Base-by-base conservation (phyloP, 1,139 yeast genomes). In the Scheffersomyces segobiensis region DNA sequence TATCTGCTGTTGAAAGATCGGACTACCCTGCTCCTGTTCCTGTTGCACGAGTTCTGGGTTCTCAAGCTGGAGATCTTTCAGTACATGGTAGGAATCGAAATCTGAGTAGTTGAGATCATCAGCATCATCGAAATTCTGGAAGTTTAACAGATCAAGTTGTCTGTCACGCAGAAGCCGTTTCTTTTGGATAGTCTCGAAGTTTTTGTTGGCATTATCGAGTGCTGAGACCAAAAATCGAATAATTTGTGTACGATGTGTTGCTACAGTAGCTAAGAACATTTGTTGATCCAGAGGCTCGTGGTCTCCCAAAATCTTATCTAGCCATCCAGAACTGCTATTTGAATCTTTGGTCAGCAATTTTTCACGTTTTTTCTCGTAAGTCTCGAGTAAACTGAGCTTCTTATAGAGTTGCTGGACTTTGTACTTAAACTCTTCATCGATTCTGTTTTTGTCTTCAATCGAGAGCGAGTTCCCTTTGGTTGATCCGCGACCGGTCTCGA, bases 1-100 rank as follows among this genome's bases (percentile, higher is more conserved):
- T 46, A 90, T 67, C 69, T 91, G 96, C 60, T 85, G 86, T 57
- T 85, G 87, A 0, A 87, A 68, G 22, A 87, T 70, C 53, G 68
- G 70, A 51, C 70, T 75, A 22, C 70, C 73, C 21, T 73, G 76
- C 26, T 64, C 69, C 4, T 58, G 62, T 19, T 55, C 58, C 6
- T 48, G 51, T n/a, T 39, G 32, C 17, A 49, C 52, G 54, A 26
- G 51, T 42, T 54, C 24, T 32, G 56, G 51, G 20, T 65, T 62
- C 42, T 65, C 63, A 5, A 66, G 55, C 42, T 68, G 75, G 10
- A 65, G 62, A 52, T 71, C 77, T 12, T 77, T 78, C n/a, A 63
- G 21, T 26, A 46, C 46, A 10, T 49, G 47, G 47, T 50, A 49
- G 60, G 48, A 56, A 68, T 54, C 70, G 61, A 24, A 70, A 46